phyloP scores from a whole-genome alignment of 2,329 filamentous ascomycete species.

The Amauroascus verrucosus region DNA sequence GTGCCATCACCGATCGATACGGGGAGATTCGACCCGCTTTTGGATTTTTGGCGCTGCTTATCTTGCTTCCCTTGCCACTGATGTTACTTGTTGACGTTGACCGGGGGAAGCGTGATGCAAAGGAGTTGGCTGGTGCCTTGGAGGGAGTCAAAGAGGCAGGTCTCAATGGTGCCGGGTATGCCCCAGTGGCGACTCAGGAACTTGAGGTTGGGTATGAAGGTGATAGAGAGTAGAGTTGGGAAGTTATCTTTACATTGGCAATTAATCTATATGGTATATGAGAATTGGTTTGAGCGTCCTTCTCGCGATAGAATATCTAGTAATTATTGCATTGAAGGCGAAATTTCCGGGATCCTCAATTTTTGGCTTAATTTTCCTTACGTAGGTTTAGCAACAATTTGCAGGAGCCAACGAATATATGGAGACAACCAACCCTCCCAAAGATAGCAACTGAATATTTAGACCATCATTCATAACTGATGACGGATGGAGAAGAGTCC shows the following conservation, averaged over 20 bases:
- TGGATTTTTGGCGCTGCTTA: constrained; percentile 78
- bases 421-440: background rate
- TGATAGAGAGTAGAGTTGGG: background rate
- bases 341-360: too few relatives aligned
- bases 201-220: background rate
- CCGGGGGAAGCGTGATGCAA: constrained; percentile 59
- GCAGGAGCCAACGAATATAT: background rate
- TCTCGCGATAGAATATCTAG: background rate
- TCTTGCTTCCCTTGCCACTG: constrained; percentile 72
- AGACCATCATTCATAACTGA: background rate
- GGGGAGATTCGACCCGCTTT: constrained; percentile 80
- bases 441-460: background rate
- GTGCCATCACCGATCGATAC: constrained; percentile 74
- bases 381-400: too few relatives aligned
- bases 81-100: constrained; percentile 81
- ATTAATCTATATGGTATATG: too few relatives aligned
- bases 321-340: background rate
- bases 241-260: too few relatives aligned
- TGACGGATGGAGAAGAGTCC: background rate
- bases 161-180: constrained; percentile 1
- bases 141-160: constrained; percentile 20
- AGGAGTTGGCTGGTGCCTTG: constrained; percentile 49
- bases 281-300: too few relatives aligned
- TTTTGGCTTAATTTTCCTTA: too few relatives aligned
- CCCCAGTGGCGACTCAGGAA: constrained; percentile 3